Base-by-base conservation (phyloP, 257 asterid genomes). In the Linaria vulgaris region DNA sequence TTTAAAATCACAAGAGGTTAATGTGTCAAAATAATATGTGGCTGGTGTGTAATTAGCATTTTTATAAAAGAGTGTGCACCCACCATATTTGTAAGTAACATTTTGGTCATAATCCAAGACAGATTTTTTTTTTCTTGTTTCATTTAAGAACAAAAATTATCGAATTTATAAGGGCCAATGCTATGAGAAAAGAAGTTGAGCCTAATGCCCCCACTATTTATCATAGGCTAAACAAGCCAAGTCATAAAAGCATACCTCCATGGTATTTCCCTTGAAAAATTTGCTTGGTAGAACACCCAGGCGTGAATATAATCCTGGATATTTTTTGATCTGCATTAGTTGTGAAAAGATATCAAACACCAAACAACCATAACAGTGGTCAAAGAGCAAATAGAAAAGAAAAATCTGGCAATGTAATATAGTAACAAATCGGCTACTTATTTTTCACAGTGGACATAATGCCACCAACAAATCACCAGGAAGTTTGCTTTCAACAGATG, bases 271-370 rank as follows among this genome's bases (percentile, higher is more conserved):
- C 61, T 72, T 88, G 79, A 87, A 82, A 70, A 92, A 82, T 78
- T 87, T 76, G 75, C 99, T 92, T 46, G 99, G 97, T 64, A 73
- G 82, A 68, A 80, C 83, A 56, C 96, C 99, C 38, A 72, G 71
- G 44, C 83, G 88, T 30, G 76, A 67, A 78, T 85, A 77, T 51
- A 92, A 47, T 66, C 67, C 79, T 23, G 87, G 85, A 71, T 89
- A 92, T 64, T 87, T 95, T 75, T 82, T 78, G 70, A 87, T 82
- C 97, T 87, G 88, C 78, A 74, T 53, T 19, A 52, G 57, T 51
- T 50, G 39, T 22, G 23, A 70, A 59, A 16, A 52, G 41, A 51
- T 15, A 57, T n/a, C 37, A 65, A 22, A 69, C 53, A 63, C 37
- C 8, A 52, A 61, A 50, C 48, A 52, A 62, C 23, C 48, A 41